Evolutionary conservation across 2,329 filamentous ascomycete genomes (phyloP), one percentile per base, ranked within the genome.

Genomic region (Ceratocystis destructans): DNA sequence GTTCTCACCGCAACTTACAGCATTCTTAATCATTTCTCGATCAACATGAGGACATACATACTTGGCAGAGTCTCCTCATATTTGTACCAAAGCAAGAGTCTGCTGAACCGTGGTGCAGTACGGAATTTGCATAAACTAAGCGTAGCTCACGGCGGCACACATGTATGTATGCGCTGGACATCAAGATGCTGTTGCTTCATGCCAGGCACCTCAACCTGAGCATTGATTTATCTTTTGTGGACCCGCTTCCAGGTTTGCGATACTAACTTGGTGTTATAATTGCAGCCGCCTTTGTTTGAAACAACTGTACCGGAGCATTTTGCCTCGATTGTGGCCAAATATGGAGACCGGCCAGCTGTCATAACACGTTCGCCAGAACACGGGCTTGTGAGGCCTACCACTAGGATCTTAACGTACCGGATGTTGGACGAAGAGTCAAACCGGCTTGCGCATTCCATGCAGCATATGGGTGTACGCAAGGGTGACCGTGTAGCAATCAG

Each of bases 401-500:
- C 71, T 83, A 81, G 1, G 44, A 79, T 78, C 1, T 78, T 95
- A 66, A 93, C 86, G 0, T 97, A 96, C 74, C 77, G 84, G 62
- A 80, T 79, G 5, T 83, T 99, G 8, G 89, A 97, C 74, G 76
- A 80, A 2, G 80, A 84, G 67, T 96, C 90, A 69, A 93, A 91
- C 78, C 79, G 82, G 2, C 78, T 96, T 7, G 90, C 91, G 0
- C 78, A 82, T 63, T 88, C 89, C 0, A 77, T 96, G 17, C 77
- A 81, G 28, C 83, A 82, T 0, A 77, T 87, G 0, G 90, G 90
- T 2, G 88, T 96, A 0, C 79, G 77, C 68, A 95, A 92, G 72
- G 91, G 90, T 4, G 87, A 95, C 73, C 82, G 90, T 41, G 89
- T 97, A 10, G 92, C 89, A 15, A 85, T 96, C 31, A 93, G 87